Evolutionary conservation across 176 grass and related monocot species (phyloP).

Genomic region (Puccinellia tenuiflora): DNA sequence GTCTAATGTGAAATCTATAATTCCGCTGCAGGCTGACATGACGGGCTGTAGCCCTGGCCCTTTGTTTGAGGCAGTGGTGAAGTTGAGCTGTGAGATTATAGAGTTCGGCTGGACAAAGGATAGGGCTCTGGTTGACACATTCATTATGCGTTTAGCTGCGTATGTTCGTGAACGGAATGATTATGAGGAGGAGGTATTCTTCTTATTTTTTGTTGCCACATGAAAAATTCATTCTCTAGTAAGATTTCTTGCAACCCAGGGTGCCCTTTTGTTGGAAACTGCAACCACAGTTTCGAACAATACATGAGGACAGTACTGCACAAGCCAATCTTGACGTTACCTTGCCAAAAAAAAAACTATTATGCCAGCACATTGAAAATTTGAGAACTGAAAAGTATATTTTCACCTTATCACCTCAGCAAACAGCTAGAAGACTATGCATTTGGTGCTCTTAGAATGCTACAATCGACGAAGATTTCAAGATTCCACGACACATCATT

Average conservation of each 20-base stretch:
- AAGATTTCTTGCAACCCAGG: slow-evolving; percentile 9
- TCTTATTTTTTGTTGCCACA: neutral
- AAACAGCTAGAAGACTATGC: neutral
- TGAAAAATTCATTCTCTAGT: neutral
- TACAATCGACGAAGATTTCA: neutral
- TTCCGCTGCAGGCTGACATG: slow-evolving; percentile 66
- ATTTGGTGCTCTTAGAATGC: neutral
- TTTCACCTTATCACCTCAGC: neutral
- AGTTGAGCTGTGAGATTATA: slow-evolving; percentile 98
- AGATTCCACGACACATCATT: neutral
- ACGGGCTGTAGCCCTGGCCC: slow-evolving; percentile 66
- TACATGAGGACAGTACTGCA: slow-evolving; percentile 1
- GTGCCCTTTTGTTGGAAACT: slow-evolving; percentile 6
- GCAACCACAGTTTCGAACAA: neutral
- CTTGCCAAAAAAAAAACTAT: neutral
- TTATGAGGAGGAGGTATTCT: slow-evolving; percentile 87
- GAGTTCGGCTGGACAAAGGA: slow-evolving; percentile 99
- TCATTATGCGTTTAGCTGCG: slow-evolving; percentile 92
- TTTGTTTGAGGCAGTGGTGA: slow-evolving; percentile 85
- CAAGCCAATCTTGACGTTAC: slow-evolving; percentile 7
- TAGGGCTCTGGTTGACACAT: slow-evolving; percentile 97
- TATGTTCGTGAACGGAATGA: slow-evolving; percentile 95
- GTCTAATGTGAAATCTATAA: slow-evolving; percentile 23
- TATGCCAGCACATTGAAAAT: neutral
- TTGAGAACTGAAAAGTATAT: neutral